These are phyloP conservation scores for Didymella segeticola DNA, from an alignment of 2,329 filamentous ascomycete genomes.

Conservation along the genomic window DNA sequence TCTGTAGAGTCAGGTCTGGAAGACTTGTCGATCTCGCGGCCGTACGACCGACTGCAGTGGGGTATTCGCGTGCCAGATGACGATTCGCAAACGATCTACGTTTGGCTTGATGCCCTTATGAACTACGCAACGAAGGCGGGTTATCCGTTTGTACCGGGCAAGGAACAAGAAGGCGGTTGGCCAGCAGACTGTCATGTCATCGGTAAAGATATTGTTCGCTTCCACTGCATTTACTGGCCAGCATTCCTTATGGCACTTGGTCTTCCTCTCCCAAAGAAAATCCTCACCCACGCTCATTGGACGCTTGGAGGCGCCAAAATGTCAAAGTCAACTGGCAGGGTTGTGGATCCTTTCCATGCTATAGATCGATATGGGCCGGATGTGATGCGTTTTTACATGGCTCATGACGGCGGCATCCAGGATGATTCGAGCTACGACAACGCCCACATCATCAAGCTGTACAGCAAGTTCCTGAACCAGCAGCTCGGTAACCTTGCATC, in stretches of 20 bases:
- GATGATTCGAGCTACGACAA: conserved; percentile 90
- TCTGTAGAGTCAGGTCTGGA: conserved; percentile 80
- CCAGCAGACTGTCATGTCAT: conserved; percentile 91
- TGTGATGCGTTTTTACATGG: conserved; percentile 86
- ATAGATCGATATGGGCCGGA: conserved; percentile 89
- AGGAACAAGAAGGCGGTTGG: conserved; percentile 73
- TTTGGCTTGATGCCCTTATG: conserved; percentile 95
- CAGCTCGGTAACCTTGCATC: conserved; percentile 82
- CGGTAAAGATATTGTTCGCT: conserved; percentile 93
- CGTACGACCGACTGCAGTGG: conserved; percentile 79
- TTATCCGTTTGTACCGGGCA: conserved; percentile 78
- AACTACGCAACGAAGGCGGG: conserved; percentile 92
- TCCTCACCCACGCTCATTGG: conserved; percentile 95
- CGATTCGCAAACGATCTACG: conserved; percentile 87
- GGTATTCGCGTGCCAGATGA: conserved; percentile 89
- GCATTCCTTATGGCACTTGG: conserved; percentile 90
- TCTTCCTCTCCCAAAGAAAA: conserved; percentile 76
- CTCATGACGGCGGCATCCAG: conserved; percentile 76
- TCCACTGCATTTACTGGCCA: conserved; percentile 98
- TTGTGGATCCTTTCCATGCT: conserved; percentile 92
- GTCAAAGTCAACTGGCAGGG: conserved; percentile 94
- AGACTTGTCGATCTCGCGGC: conserved; percentile 89
- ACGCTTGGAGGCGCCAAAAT: conserved; percentile 91
- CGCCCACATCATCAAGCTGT: conserved; percentile 72
- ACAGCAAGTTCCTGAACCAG: conserved; percentile 78